Conservation (phyloP, 2,329 filamentous ascomycete genomes). For the Sarocladium kiliense region DNA sequence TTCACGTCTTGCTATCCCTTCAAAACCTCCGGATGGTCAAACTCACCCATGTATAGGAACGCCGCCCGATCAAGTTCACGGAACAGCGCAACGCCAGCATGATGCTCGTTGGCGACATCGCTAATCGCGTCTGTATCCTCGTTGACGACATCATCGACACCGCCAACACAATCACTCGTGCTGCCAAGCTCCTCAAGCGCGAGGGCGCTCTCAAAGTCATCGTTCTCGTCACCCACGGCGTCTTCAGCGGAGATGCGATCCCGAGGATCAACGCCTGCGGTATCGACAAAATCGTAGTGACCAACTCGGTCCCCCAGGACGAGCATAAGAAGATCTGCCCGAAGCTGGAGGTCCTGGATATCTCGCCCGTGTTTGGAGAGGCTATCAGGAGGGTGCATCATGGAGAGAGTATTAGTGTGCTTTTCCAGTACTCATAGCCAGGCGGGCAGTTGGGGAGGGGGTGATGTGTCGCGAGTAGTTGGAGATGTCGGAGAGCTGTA, state of each 20-base stretch:
- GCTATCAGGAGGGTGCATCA: conserved; percentile 95
- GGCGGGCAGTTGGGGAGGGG: conserved; percentile 13
- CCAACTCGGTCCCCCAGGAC: conserved; percentile 87
- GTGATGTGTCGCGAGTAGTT: background rate
- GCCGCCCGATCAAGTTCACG: conserved; percentile 79
- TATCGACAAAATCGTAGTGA: conserved; percentile 90
- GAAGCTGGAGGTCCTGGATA: conserved; percentile 86
- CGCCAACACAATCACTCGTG: conserved; percentile 91
- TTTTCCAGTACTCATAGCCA: conserved; percentile 52
- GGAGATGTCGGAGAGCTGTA: background rate
- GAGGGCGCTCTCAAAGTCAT: conserved; percentile 90
- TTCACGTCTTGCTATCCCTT: background rate
- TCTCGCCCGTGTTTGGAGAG: conserved; percentile 89
- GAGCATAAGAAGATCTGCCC: conserved; percentile 74
- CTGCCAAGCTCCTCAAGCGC: conserved; percentile 93
- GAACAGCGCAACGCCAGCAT: conserved; percentile 90
- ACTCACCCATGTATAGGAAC: conserved; percentile 55
- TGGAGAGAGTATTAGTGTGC: conserved; percentile 92
- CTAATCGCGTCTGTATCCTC: conserved; percentile 76
- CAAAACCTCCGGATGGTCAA: conserved; percentile 17
- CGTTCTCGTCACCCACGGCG: conserved; percentile 89
- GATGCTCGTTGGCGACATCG: conserved; percentile 89
- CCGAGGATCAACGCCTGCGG: conserved; percentile 89
- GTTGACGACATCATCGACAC: conserved; percentile 95
- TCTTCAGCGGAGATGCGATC: conserved; percentile 92